Evolutionary conservation across 805 yeast genomes (phyloP).

Genomic region (Metschnikowia vanudenii): DNA sequence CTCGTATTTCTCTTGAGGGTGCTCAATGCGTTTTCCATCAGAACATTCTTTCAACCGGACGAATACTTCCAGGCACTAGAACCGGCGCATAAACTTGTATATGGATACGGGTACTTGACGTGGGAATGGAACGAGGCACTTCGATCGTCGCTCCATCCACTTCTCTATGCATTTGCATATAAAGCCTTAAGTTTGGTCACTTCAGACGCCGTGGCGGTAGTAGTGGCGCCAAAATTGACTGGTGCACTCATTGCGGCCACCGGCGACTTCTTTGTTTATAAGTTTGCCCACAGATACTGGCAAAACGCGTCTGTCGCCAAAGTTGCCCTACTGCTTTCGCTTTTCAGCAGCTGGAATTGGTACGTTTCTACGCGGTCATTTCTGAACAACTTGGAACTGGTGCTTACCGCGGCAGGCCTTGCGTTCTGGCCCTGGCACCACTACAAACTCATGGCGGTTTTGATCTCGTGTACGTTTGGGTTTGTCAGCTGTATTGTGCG

Average conservation of each 20-base stretch:
- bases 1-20: conserved; percentile 40
- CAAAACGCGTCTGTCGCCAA: conserved; percentile 36
- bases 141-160: conserved; percentile 78
- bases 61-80: conserved; percentile 92
- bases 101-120: conserved; percentile 78
- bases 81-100: conserved; percentile 78
- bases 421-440: conserved; percentile 68
- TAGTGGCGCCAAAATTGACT: conserved; percentile 63
- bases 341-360: conserved; percentile 78
- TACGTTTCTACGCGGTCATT: conserved; percentile 78
- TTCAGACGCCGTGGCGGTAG: conserved; percentile 25
- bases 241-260: conserved; percentile 69
- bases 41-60: conserved; percentile 92
- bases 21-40: conserved; percentile 58
- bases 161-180: conserved; percentile 54
- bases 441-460: conserved; percentile 19
- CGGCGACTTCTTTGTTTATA: conserved; percentile 63
- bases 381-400: conserved; percentile 78
- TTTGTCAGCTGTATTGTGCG: conserved; percentile 67
- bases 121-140: conserved; percentile 92
- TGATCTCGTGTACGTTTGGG: conserved; percentile 50
- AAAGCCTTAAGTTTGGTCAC: conserved; percentile 26
- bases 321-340: conserved; percentile 47
- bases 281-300: conserved; percentile 42
- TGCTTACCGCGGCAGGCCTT: conserved; percentile 64